These are phyloP conservation scores for Stentor roeselii DNA, from an alignment of 73 alveolate species.

Conservation along the genomic window DNA sequence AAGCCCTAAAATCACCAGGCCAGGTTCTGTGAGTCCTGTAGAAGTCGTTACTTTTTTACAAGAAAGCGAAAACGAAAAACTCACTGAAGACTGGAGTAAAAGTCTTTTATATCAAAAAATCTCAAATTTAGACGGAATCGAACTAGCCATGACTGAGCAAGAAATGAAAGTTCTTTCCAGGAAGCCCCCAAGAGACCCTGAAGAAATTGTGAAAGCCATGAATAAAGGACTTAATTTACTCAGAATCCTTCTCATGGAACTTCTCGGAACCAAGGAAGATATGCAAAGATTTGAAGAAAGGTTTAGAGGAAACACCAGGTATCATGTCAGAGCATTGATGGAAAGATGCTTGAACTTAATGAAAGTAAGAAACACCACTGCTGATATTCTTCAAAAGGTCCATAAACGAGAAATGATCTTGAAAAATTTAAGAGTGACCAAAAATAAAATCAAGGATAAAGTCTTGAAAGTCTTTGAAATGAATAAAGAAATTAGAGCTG, in stretches of 20 bases:
- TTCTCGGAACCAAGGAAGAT: neutral
- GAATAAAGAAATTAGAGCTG: neutral
- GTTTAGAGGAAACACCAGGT: neutral
- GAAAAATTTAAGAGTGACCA: neutral
- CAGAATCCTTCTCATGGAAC: neutral
- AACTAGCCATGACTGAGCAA: neutral
- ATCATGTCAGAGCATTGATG: neutral
- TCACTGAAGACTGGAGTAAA: neutral
- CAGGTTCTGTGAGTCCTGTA: neutral
- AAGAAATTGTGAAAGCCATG: neutral
- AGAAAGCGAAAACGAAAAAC: neutral
- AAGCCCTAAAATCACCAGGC: neutral
- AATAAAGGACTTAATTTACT: neutral
- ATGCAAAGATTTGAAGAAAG: neutral
- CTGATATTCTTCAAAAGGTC: neutral
- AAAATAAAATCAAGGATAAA: neutral
- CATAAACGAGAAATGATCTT: neutral
- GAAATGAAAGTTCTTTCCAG: neutral
- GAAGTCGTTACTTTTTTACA: neutral
- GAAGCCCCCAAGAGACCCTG: neutral
- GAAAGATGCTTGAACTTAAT: neutral
- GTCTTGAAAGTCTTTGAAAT: neutral
- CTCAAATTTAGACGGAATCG: neutral
- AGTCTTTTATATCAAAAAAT: neutral
- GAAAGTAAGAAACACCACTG: neutral